Conservation (phyloP, 257 asterid genomes). For the Lithospermum erythrorhizon region DNA sequence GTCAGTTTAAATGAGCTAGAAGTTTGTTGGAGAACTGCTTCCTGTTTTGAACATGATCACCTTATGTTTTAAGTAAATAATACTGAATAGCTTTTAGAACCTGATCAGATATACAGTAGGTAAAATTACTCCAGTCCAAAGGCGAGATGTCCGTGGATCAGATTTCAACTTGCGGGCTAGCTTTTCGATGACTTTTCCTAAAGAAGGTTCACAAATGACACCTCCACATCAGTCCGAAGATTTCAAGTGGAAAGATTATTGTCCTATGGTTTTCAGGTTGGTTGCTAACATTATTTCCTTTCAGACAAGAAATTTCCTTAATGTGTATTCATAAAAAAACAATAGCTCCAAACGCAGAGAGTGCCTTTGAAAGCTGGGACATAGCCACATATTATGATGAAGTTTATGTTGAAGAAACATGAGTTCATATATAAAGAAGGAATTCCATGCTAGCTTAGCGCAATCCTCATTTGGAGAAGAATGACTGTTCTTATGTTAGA, state of each 20-base stretch:
- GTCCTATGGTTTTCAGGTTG: constrained; percentile 98
- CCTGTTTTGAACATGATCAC: not conserved
- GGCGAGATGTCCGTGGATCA: constrained; percentile 73
- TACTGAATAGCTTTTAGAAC: constrained; percentile 16
- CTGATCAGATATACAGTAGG: constrained; percentile 87
- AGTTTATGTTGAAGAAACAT: no score
- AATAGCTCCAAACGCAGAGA: not conserved
- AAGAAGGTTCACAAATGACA: constrained; percentile 79
- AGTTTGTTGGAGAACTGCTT: not conserved
- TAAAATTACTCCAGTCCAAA: constrained; percentile 84
- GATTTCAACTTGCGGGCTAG: constrained; percentile 87
- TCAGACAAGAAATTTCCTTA: no score
- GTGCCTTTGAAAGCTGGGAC: not conserved
- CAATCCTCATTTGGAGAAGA: no score
- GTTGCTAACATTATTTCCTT: constrained; percentile 5
- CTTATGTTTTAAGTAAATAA: constrained; percentile 6
- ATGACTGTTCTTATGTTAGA: no score
- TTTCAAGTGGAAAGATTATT: constrained; percentile 96
- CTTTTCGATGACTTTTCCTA: constrained; percentile 94
- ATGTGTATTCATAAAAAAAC: no score
- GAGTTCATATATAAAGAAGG: no score
- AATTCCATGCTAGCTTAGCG: no score
- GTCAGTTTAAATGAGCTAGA: not conserved
- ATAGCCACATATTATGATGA: no score
- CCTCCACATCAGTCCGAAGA: constrained; percentile 91